Conservation (phyloP, 2,329 filamentous ascomycete species). For the Pseudogymnoascus sp. region DNA sequence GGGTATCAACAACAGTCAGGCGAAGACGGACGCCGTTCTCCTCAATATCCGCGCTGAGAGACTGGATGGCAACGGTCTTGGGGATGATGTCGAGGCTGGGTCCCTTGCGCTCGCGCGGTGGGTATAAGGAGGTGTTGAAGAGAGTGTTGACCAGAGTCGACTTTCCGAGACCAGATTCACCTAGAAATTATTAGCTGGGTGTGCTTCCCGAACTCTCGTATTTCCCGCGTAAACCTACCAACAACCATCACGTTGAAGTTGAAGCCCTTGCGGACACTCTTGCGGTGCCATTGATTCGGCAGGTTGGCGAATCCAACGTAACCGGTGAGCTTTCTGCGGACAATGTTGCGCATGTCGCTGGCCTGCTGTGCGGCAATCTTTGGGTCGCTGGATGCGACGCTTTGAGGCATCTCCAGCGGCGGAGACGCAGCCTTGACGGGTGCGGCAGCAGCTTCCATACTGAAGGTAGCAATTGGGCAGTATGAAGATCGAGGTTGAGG, state of each 20-base stretch:
- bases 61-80: constrained; percentile 93
- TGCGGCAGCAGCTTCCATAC: constrained; percentile 5
- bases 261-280: constrained; percentile 99
- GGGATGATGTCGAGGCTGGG: constrained; percentile 96
- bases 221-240: constrained; percentile 54
- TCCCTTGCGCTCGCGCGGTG: constrained; percentile 95
- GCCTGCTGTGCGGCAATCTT: constrained; percentile 32
- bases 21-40: constrained; percentile 96
- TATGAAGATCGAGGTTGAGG: constrained; percentile 3
- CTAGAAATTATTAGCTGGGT: constrained; percentile 38
- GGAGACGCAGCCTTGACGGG: constrained; percentile 8
- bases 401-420: constrained; percentile 25
- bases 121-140: constrained; percentile 99
- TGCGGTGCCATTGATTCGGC: constrained; percentile 99
- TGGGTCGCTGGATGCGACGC: constrained; percentile 29
- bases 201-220: neutral
- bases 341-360: constrained; percentile 62
- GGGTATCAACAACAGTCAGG: constrained; percentile 93
- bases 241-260: constrained; percentile 99
- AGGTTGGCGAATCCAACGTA: constrained; percentile 98
- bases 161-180: constrained; percentile 98
- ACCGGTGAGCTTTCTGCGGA: constrained; percentile 94
- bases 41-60: constrained; percentile 93
- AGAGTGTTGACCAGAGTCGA: constrained; percentile 98
- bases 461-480: constrained; percentile 5